These are phyloP conservation scores for Fusarium sp. DNA, from an alignment of 2,329 filamentous ascomycete genomes.

Conservation along the genomic window DNA sequence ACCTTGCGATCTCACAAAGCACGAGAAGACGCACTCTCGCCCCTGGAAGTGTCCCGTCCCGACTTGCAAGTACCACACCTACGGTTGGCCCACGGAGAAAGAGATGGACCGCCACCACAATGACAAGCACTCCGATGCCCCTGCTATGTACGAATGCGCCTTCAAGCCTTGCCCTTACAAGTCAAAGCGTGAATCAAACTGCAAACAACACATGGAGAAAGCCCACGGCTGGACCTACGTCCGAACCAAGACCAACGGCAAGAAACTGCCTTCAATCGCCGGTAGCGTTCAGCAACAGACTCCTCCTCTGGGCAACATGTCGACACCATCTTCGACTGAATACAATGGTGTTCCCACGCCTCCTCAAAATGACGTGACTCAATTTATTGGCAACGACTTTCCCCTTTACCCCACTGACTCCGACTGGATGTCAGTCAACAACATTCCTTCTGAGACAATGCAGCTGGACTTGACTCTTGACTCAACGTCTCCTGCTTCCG, in stretches of 20 bases:
- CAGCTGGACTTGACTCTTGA: constrained; percentile 57
- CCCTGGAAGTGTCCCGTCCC: constrained; percentile 91
- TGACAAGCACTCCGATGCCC: constrained; percentile 89
- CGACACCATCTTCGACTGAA: constrained; percentile 69
- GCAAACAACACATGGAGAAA: constrained; percentile 99
- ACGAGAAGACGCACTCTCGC: constrained; percentile 96
- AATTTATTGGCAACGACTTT: constrained; percentile 58
- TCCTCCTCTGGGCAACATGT: constrained; percentile 71
- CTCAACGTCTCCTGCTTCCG: constrained; percentile 56
- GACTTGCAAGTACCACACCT: constrained; percentile 88
- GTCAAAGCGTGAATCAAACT: constrained; percentile 95
- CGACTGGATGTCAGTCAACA: constrained; percentile 58
- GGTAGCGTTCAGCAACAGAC: constrained; percentile 64
- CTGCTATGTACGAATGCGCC: constrained; percentile 84
- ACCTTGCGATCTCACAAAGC: constrained; percentile 97
- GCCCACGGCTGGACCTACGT: constrained; percentile 91
- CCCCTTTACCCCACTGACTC: constrained; percentile 62
- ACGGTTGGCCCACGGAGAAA: constrained; percentile 97
- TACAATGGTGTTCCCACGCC: constrained; percentile 69
- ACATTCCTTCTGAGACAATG: constrained; percentile 51
- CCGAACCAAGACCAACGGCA: constrained; percentile 91
- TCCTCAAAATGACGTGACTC: constrained; percentile 60
- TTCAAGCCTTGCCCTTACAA: constrained; percentile 90
- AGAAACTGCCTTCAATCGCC: constrained; percentile 63
- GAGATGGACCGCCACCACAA: constrained; percentile 96